A percentile compares a stretch with the other conserved stretches of the same genome.
These are phyloP conservation scores for Cairneyella variabilis DNA, from an alignment of 495 filamentous ascomycete genomes.

Conservation along the genomic window DNA sequence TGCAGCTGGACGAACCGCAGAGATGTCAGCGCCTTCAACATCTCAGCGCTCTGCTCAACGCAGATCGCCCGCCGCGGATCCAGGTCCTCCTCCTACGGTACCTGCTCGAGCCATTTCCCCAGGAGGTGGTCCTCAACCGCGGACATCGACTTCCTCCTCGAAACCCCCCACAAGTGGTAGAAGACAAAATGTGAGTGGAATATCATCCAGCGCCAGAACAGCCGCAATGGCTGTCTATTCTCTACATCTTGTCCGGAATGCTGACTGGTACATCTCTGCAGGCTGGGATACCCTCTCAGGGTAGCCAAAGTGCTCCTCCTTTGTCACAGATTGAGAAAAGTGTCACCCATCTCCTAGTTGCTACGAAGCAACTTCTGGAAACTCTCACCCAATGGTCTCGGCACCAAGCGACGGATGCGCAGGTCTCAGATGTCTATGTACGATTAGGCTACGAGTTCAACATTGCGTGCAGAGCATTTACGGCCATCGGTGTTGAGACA, in stretches of 20 bases:
- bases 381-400: conserved; percentile 97
- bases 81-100: conserved; percentile 37
- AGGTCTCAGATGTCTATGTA: conserved; percentile 97
- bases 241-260: background rate
- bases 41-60: conserved; percentile 27
- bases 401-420: conserved; percentile 80
- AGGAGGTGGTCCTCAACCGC: conserved; percentile 34
- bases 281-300: conserved; percentile 23
- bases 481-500: conserved; percentile 92
- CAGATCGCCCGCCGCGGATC: conserved; percentile 46
- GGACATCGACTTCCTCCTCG: conserved; percentile 41
- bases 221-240: background rate
- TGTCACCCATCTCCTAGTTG: conserved; percentile 94
- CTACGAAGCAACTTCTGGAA: conserved; percentile 95
- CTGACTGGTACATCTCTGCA: conserved; percentile 10
- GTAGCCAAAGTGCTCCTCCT: conserved; percentile 42
- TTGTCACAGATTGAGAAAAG: conserved; percentile 96
- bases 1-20: background rate
- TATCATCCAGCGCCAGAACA: conserved; percentile 5
- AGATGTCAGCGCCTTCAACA: conserved; percentile 21
- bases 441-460: conserved; percentile 98
- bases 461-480: conserved; percentile 93
- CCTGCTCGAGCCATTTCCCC: conserved; percentile 48
- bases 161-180: conserved; percentile 36
- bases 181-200: conserved; percentile 47